These are phyloP conservation scores for Aristolochia fimbriata DNA, from an alignment of 164 flowering plant genomes.

Conservation along the genomic window DNA sequence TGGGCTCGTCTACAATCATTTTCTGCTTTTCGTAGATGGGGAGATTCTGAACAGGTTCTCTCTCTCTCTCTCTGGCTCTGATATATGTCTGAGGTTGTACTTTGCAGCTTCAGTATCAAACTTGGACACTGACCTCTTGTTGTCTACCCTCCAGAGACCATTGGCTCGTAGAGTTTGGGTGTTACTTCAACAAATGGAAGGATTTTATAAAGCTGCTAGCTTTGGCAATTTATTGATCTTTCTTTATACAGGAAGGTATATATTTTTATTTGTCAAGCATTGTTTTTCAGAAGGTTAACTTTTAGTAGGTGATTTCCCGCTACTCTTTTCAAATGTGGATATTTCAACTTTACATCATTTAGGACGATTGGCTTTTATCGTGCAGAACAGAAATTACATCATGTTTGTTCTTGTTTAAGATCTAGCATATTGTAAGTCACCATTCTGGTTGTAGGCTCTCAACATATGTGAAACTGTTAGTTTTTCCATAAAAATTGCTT, in stretches of 20 bases:
- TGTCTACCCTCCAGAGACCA: slow-evolving; percentile 48
- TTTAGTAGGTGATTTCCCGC: too few relatives aligned
- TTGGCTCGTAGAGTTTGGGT: slow-evolving; percentile 73
- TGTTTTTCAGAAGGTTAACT: too few relatives aligned
- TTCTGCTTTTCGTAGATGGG: slow-evolving; percentile 98
- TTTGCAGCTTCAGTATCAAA: neutral
- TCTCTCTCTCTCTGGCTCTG: slow-evolving; percentile 4
- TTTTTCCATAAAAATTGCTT: too few relatives aligned
- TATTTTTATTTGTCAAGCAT: neutral
- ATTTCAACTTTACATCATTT: too few relatives aligned
- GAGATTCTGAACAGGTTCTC: slow-evolving; percentile 79
- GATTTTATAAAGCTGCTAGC: slow-evolving; percentile 85
- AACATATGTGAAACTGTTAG: too few relatives aligned
- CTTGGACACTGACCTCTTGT: slow-evolving; percentile 10
- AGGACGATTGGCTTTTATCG: too few relatives aligned
- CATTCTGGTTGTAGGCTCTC: too few relatives aligned
- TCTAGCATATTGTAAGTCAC: too few relatives aligned
- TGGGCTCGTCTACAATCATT: slow-evolving; percentile 93
- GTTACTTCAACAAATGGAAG: slow-evolving; percentile 68
- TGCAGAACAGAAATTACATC: too few relatives aligned
- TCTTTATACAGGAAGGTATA: slow-evolving; percentile 82
- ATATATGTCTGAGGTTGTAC: neutral
- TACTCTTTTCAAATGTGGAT: too few relatives aligned
- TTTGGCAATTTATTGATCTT: slow-evolving; percentile 76
- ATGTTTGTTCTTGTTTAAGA: too few relatives aligned